Conservation (phyloP, 345 rosid genomes). For the Ceriops zippeliana region DNA sequence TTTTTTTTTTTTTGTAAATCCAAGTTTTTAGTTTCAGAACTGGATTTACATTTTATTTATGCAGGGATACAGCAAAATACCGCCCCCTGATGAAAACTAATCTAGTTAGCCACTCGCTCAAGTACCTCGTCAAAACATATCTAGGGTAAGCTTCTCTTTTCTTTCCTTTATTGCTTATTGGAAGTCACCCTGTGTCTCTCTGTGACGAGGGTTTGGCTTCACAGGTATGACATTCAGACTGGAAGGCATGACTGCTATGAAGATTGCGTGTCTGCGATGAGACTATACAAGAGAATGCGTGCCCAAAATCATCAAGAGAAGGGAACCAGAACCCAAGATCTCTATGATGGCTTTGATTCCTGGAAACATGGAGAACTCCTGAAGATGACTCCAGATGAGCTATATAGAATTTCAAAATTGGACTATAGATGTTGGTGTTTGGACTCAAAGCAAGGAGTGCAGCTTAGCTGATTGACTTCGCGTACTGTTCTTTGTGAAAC, state of each 20-base stretch:
- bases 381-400: slow-evolving; percentile 53
- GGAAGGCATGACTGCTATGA: slow-evolving; percentile 61
- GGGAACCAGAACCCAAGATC: slow-evolving; percentile 17
- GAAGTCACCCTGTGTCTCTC: background rate
- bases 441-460: slow-evolving; percentile 30
- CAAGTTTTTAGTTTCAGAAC: background rate
- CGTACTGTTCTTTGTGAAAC: background rate
- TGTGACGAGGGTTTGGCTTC: slow-evolving; percentile 10
- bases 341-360: slow-evolving; percentile 29
- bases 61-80: slow-evolving; percentile 77
- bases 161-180: slow-evolving; percentile 2
- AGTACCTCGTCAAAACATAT: slow-evolving; percentile 57
- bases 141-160: slow-evolving; percentile 49
- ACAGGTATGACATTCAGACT: slow-evolving; percentile 58
- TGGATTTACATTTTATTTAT: slow-evolving; percentile 2
- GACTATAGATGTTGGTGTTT: slow-evolving; percentile 69
- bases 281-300: slow-evolving; percentile 69
- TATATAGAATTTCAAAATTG: slow-evolving; percentile 48
- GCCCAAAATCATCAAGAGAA: slow-evolving; percentile 41
- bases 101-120: slow-evolving; percentile 72
- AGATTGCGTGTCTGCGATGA: slow-evolving; percentile 65
- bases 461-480: background rate
- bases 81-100: slow-evolving; percentile 72
- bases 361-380: slow-evolving; percentile 49
- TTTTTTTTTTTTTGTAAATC: background rate